phyloP scores from a whole-genome alignment of 2,329 filamentous ascomycete genomes.

The Calonectria leucothoes region DNA sequence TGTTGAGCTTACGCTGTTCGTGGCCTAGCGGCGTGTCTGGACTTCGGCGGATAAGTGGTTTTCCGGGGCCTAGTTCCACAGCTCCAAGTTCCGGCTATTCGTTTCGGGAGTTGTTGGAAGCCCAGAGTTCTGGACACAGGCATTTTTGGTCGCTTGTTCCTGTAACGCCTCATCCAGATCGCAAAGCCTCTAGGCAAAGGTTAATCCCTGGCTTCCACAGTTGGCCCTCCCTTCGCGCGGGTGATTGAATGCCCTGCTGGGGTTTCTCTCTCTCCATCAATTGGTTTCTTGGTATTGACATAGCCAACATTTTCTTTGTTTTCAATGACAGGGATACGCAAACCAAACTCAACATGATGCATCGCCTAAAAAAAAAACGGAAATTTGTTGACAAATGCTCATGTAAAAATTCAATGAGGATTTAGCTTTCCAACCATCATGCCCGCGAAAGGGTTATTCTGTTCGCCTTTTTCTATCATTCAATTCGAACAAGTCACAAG shows the following conservation, averaged over 20 bases:
- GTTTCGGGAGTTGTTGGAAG: constrained; percentile 40
- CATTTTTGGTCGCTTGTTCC: neutral
- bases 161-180: neutral
- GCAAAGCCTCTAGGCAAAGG: neutral
- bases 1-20: neutral
- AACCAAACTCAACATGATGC: no score
- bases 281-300: neutral
- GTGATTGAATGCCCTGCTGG: neutral
- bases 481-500: neutral
- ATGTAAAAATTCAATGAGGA: neutral
- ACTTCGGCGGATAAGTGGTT: constrained; percentile 41
- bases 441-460: neutral
- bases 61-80: constrained; percentile 29
- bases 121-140: neutral
- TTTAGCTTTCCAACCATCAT: neutral
- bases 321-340: neutral
- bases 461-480: neutral
- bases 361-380: neutral
- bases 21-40: constrained; percentile 19
- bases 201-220: neutral
- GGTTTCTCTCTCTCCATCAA: neutral
- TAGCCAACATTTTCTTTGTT: neutral
- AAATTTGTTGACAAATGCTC: neutral
- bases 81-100: constrained; percentile 33
- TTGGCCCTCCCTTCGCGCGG: neutral